Percentiles rank a stretch among this genome's conserved stretches.
These are phyloP conservation scores for Eimeria falciformis DNA, from an alignment of 169 alveolate genomes.

Conservation along the genomic window DNA sequence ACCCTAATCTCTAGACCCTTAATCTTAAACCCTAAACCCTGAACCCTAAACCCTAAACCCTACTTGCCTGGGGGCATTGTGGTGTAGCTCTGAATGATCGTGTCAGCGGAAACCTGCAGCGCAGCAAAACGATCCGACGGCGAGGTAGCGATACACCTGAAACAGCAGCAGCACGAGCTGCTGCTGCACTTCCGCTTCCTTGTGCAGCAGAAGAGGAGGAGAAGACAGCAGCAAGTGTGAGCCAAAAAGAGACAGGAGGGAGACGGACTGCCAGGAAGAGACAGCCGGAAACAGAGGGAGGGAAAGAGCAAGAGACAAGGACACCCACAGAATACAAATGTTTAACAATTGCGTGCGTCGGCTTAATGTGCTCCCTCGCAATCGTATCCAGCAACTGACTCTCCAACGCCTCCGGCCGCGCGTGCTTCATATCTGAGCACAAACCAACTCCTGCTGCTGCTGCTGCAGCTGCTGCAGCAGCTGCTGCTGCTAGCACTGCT, in stretches of 20 bases:
- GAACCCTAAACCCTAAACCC: conserved; percentile 46
- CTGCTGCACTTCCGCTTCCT: background rate
- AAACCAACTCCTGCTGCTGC: background rate
- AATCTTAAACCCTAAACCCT: conserved; percentile 3
- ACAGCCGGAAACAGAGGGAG: background rate
- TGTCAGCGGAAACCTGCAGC: conserved; percentile 64
- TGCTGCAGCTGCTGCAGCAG: conserved; percentile 12
- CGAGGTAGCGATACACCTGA: background rate
- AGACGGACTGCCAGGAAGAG: no score
- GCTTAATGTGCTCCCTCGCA: conserved; percentile 70
- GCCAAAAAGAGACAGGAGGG: no score
- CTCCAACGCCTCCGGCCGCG: conserved; percentile 56
- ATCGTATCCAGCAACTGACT: conserved; percentile 64
- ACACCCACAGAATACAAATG: conserved; percentile 32
- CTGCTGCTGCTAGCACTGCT: background rate
- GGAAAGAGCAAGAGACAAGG: background rate
- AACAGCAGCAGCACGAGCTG: background rate
- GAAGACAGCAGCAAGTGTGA: conserved; percentile 10
- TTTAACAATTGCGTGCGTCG: conserved; percentile 65
- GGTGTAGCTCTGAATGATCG: conserved; percentile 66
- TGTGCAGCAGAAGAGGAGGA: background rate
- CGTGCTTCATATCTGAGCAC: conserved; percentile 53
- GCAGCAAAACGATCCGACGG: background rate
- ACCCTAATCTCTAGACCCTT: conserved; percentile 6
- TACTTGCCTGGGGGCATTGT: conserved; percentile 77